Conservation (phyloP, 176 grass and related monocot genomes). For the Aegilops bicornis region DNA sequence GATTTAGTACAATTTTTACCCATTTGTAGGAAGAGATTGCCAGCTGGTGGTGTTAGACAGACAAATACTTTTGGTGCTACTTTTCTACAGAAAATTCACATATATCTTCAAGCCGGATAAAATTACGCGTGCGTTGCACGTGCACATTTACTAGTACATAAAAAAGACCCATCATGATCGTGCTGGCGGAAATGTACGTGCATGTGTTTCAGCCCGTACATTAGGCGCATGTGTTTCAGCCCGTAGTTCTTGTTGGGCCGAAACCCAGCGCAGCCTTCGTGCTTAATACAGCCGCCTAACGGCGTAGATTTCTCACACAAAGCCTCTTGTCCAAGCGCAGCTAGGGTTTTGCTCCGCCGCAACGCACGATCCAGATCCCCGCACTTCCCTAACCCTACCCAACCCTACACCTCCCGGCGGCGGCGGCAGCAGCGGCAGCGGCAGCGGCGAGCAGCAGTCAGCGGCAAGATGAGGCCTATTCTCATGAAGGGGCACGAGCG, state of each 20-base stretch:
- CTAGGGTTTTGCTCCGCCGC: slow-evolving; percentile 34
- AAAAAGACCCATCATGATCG: no score
- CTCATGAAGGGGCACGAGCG: slow-evolving; percentile 97
- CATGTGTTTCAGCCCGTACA: no score
- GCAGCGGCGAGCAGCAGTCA: not conserved
- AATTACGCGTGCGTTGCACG: no score
- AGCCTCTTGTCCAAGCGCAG: not conserved
- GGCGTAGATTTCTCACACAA: not conserved
- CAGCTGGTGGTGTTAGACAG: no score
- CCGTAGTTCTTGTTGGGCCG: not conserved
- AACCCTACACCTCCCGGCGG: not conserved
- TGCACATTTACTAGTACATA: no score
- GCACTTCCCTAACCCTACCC: not conserved
- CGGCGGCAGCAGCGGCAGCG: not conserved
- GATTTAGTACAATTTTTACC: no score
- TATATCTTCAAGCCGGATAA: no score
- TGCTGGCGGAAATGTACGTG: no score
- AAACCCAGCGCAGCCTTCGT: not conserved
- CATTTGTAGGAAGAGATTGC: no score
- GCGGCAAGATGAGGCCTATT: slow-evolving; percentile 68
- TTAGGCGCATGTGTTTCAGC: not conserved
- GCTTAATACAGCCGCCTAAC: not conserved
- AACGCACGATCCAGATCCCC: not conserved
- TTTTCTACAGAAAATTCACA: no score
- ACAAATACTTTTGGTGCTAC: no score